A percentile compares a stretch with the other conserved stretches of the same genome.
phyloP scores from a whole-genome alignment of 495 filamentous ascomycete species.

The Neurospora cerealis region DNA sequence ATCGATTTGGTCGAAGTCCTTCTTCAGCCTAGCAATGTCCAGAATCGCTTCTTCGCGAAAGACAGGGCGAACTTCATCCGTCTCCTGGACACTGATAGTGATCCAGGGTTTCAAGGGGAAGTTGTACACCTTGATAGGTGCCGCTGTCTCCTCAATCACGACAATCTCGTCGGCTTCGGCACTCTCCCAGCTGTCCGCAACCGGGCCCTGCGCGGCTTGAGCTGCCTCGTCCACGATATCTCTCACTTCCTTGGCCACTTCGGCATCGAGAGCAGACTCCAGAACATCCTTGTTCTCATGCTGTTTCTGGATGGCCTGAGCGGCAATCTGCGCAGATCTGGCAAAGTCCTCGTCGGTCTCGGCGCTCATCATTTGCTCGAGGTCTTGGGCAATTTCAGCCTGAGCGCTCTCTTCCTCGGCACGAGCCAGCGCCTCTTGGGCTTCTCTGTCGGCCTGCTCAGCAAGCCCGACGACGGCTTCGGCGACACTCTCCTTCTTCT shows the following conservation, averaged over 20 bases:
- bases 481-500: conserved; percentile 55
- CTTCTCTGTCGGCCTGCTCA: conserved; percentile 56
- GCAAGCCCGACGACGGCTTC: conserved; percentile 62
- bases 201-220: conserved; percentile 29
- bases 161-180: conserved; percentile 61
- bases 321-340: conserved; percentile 32
- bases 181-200: conserved; percentile 72
- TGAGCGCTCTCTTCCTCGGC: conserved; percentile 42
- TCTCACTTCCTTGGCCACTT: conserved; percentile 44
- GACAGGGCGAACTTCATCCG: conserved; percentile 35
- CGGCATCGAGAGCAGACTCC: conserved; percentile 39
- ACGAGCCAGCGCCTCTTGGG: conserved; percentile 53
- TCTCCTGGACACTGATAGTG: conserved; percentile 52
- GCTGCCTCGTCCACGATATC: conserved; percentile 51
- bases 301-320: conserved; percentile 45
- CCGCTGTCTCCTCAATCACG: conserved; percentile 54
- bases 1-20: conserved; percentile 95
- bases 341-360: conserved; percentile 37
- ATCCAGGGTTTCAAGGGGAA: conserved; percentile 96
- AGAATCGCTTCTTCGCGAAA: conserved; percentile 65
- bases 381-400: conserved; percentile 34
- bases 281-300: conserved; percentile 41
- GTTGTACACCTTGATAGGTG: conserved; percentile 71
- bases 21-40: conserved; percentile 86
- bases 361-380: conserved; percentile 31